These are phyloP conservation scores for Fusarium avenaceum DNA, from an alignment of 2,329 filamentous ascomycete genomes.

Conservation along the genomic window DNA sequence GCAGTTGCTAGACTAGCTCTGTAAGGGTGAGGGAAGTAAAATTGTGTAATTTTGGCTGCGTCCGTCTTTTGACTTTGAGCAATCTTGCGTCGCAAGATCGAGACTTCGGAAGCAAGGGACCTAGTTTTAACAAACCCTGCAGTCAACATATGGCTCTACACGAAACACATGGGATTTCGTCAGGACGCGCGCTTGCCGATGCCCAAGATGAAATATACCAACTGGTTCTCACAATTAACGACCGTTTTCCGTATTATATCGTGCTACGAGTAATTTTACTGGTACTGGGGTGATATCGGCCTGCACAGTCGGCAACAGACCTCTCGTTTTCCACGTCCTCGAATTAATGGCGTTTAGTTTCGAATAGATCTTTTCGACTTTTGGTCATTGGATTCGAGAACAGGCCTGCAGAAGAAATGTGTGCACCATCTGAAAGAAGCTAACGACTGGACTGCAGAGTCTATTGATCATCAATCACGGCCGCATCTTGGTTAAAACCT, in stretches of 20 bases:
- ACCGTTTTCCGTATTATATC: background rate
- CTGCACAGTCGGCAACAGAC: no score
- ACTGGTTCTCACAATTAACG: conserved; percentile 7
- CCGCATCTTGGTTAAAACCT: conserved; percentile 25
- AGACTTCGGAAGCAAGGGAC: conserved; percentile 11
- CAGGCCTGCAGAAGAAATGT: background rate
- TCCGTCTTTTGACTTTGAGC: background rate
- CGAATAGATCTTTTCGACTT: background rate
- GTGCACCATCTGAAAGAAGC: background rate
- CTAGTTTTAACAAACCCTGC: conserved; percentile 3
- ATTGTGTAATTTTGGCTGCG: background rate
- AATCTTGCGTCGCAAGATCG: background rate
- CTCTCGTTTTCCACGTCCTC: background rate
- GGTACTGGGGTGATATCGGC: background rate
- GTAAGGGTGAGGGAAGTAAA: background rate
- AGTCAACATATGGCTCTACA: conserved; percentile 19
- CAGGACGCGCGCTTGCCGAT: background rate
- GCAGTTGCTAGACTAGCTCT: background rate
- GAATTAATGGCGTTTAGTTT: background rate
- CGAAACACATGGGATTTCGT: conserved; percentile 24
- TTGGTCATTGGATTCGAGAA: background rate
- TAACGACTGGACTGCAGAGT: conserved; percentile 4
- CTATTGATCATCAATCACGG: conserved; percentile 26
- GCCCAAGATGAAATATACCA: conserved; percentile 15
- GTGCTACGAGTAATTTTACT: background rate